A percentile compares a stretch with the other conserved stretches of the same genome.
Conservation (phyloP, 805 yeast genomes). For the Yamadazyma ubonensis region DNA sequence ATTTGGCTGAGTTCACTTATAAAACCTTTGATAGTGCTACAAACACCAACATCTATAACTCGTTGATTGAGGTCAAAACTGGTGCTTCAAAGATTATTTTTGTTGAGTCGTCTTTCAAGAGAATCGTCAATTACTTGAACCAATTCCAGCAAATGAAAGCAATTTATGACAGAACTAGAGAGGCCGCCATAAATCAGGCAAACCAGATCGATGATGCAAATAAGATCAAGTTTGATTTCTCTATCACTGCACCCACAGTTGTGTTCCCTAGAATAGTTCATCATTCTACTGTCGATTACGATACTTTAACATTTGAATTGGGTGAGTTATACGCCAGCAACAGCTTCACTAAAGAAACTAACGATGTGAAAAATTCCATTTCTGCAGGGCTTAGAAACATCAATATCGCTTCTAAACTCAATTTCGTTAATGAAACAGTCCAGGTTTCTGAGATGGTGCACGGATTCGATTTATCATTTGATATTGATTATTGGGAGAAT, state of each 20-base stretch:
- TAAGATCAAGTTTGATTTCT: constrained; percentile 67
- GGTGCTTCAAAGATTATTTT: constrained; percentile 77
- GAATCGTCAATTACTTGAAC: constrained; percentile 63
- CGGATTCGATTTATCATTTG: constrained; percentile 59
- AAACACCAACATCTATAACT: constrained; percentile 49
- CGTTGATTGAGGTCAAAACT: constrained; percentile 61
- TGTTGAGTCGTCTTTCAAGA: constrained; percentile 74
- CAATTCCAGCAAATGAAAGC: constrained; percentile 83
- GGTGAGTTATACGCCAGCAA: constrained; percentile 82
- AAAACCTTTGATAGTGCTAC: constrained; percentile 69
- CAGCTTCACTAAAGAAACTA: constrained; percentile 40
- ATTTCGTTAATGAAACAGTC: constrained; percentile 39
- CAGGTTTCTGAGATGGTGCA: constrained; percentile 67
- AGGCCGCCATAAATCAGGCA: constrained; percentile 83
- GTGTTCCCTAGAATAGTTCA: constrained; percentile 56
- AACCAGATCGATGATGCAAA: constrained; percentile 57
- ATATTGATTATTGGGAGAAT: constrained; percentile 54
- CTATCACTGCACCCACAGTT: constrained; percentile 77
- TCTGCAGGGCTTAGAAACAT: constrained; percentile 72
- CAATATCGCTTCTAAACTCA: constrained; percentile 60
- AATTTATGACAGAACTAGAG: constrained; percentile 85
- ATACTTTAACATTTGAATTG: constrained; percentile 65
- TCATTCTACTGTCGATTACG: constrained; percentile 36
- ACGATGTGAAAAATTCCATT: constrained; percentile 48
- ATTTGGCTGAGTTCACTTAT: constrained; percentile 77